Evolutionary conservation across 805 yeast species (phyloP).

Genomic region (Yueomyces sinensis): DNA sequence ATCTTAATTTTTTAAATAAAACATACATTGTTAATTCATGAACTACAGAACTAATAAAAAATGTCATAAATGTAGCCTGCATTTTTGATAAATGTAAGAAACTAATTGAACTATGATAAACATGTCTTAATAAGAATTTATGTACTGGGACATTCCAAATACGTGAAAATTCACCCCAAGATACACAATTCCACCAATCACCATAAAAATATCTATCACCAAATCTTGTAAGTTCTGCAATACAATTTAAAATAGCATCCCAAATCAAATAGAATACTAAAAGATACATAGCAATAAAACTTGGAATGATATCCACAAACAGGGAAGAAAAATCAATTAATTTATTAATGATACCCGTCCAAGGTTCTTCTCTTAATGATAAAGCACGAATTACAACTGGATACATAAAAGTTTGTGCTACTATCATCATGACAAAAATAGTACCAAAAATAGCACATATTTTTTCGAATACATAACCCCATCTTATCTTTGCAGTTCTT

Average conservation of each 20-base stretch:
- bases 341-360: slow-evolving; percentile 13
- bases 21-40: slow-evolving; percentile 93
- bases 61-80: slow-evolving; percentile 67
- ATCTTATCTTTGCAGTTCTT: slow-evolving; percentile 53
- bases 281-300: slow-evolving; percentile 63
- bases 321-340: slow-evolving; percentile 20
- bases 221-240: slow-evolving; percentile 78
- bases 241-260: slow-evolving; percentile 83
- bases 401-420: slow-evolving; percentile 63
- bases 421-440: slow-evolving; percentile 64
- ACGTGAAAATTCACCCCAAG: slow-evolving; percentile 88
- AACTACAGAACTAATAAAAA: slow-evolving; percentile 63
- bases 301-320: slow-evolving; percentile 63
- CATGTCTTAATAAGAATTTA: slow-evolving; percentile 78
- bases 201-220: slow-evolving; percentile 92
- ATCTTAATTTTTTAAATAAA: slow-evolving; percentile 65
- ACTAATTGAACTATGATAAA: slow-evolving; percentile 81
- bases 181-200: slow-evolving; percentile 94
- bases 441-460: slow-evolving; percentile 76
- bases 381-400: slow-evolving; percentile 57
- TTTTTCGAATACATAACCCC: slow-evolving; percentile 57
- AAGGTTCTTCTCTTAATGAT: slow-evolving; percentile 28
- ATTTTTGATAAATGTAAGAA: slow-evolving; percentile 50
- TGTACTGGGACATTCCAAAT: slow-evolving; percentile 95
- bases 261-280: slow-evolving; percentile 81